Evolutionary conservation across 2,329 filamentous ascomycete genomes (phyloP), one percentile per base, ranked within the genome.

Genomic region (Paecilomyces variotii): DNA sequence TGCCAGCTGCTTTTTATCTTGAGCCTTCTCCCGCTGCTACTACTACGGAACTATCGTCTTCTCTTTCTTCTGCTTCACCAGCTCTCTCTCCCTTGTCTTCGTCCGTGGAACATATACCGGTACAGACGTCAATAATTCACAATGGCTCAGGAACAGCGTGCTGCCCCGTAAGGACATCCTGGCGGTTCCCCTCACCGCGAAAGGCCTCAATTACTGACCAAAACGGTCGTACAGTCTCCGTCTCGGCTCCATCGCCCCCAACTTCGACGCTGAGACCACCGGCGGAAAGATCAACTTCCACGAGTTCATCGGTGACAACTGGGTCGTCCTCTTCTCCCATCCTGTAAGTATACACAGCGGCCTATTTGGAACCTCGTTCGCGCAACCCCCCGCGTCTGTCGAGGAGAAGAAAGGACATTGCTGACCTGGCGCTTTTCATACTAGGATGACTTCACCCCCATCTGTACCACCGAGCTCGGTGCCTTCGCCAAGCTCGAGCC

Each of bases 401-500:
- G 32, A 12, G n/a, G 19, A 45, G 7, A 14, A 19, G 5, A 24
- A 45, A 19, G n/a, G 39, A 19, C 19, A 24, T 5, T 19, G 39
- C 39, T 45, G n/a, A 45, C n/a, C 14, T 4, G 6, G 12, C n/a
- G 7, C 1, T 45, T 45, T 6, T 19, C 27, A 4, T 27, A 7
- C 10, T 14, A 52, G 70, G 74, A 74, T 69, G 92, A 96, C 78
- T 96, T 90, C 82, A 96, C 92, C 1, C 92, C 92, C 57, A 92
- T 96, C 60, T 97, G 92, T 83, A 97, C 92, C 64, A 97, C 91
- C 57, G 92, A 97, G 80, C 87, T 97, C 62, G 92, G 91, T 63
- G 91, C 91, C 60, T 95, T 97, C 70, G 89, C 91, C 67, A 94
- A 92, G 79, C 83, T 96, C 63, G 87, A 91, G 80, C 84, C 86